A percentile compares a stretch with the other conserved stretches of the same genome.
Evolutionary conservation across 2,329 filamentous ascomycete genomes (phyloP).

Genomic region (Fusarium miscanthi): DNA sequence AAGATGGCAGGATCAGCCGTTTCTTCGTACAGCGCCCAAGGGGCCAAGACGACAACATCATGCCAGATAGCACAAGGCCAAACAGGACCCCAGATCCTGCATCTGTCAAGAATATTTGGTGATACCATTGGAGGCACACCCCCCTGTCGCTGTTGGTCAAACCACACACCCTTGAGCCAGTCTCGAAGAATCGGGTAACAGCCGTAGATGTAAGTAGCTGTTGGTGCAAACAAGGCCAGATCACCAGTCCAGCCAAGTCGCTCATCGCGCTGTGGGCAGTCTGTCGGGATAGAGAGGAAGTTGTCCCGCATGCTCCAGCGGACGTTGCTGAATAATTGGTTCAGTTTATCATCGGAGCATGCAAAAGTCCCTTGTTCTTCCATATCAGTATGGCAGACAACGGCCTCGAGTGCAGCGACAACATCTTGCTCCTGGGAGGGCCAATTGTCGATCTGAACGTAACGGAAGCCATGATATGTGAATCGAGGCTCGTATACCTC

Average conservation of each 20-base stretch:
- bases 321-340: conserved; percentile 65
- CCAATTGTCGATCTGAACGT: conserved; percentile 61
- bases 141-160: conserved; percentile 29
- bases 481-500: conserved; percentile 56
- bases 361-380: conserved; percentile 60
- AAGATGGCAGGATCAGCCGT: conserved; percentile 54
- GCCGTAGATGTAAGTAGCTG: conserved; percentile 65
- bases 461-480: conserved; percentile 68
- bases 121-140: conserved; percentile 41
- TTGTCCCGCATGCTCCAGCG: conserved; percentile 69
- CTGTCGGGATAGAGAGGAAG: conserved; percentile 67
- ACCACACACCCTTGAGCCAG: conserved; percentile 38
- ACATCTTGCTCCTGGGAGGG: conserved; percentile 40
- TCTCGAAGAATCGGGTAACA: conserved; percentile 59
- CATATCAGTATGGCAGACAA: conserved; percentile 65
- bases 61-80: conserved; percentile 55
- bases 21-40: conserved; percentile 55
- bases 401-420: conserved; percentile 40
- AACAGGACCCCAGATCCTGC: conserved; percentile 27
- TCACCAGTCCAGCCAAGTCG: conserved; percentile 66
- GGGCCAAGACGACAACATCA: conserved; percentile 55
- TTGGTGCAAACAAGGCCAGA: conserved; percentile 61
- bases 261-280: conserved; percentile 68
- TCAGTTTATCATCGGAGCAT: conserved; percentile 64
- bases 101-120: conserved; percentile 24